Percentiles rank a stretch among this genome's conserved stretches.
These are phyloP conservation scores for Endoconidiophora laricicola DNA, from an alignment of 2,329 filamentous ascomycete species.

Conservation along the genomic window DNA sequence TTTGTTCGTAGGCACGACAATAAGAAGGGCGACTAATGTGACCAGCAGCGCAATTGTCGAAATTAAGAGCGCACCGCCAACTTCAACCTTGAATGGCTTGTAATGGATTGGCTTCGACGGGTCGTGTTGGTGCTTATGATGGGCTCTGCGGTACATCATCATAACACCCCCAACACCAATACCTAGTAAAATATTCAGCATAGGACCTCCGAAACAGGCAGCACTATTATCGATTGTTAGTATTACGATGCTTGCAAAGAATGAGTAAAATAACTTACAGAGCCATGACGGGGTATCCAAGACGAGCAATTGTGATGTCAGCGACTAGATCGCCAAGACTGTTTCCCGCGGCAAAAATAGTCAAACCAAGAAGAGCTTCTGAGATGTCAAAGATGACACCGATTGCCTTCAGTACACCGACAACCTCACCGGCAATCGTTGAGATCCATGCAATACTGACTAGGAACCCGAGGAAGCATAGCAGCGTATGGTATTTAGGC, in stretches of 20 bases:
- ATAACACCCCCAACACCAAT: conserved; percentile 84
- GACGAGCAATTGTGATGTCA: conserved; percentile 79
- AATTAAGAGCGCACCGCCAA: conserved; percentile 72
- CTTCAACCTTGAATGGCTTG: conserved; percentile 64
- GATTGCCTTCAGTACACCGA: conserved; percentile 81
- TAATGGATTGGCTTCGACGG: conserved; percentile 48
- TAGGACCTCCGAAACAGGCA: conserved; percentile 93
- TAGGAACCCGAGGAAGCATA: conserved; percentile 79
- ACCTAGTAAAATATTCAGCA: conserved; percentile 91
- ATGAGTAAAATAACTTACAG: conserved; percentile 28
- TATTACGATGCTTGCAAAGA: not conserved
- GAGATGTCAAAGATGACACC: conserved; percentile 86
- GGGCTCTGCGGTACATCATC: conserved; percentile 60
- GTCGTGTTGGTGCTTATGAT: conserved; percentile 45
- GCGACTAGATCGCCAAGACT: conserved; percentile 87
- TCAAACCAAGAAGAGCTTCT: conserved; percentile 85
- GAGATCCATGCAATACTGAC: conserved; percentile 95
- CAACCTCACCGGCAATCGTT: conserved; percentile 87
- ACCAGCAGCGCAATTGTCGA: conserved; percentile 69
- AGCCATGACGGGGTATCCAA: conserved; percentile 96
- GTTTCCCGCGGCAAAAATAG: conserved; percentile 92
- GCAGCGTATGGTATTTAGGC: conserved; percentile 56
- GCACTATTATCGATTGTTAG: conserved; percentile 30
- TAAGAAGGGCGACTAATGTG: conserved; percentile 61
- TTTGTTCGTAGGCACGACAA: conserved; percentile 67